Evolutionary conservation across 1,284 basidiomycete species (phyloP).

Genomic region (Porodaedalea pini): DNA sequence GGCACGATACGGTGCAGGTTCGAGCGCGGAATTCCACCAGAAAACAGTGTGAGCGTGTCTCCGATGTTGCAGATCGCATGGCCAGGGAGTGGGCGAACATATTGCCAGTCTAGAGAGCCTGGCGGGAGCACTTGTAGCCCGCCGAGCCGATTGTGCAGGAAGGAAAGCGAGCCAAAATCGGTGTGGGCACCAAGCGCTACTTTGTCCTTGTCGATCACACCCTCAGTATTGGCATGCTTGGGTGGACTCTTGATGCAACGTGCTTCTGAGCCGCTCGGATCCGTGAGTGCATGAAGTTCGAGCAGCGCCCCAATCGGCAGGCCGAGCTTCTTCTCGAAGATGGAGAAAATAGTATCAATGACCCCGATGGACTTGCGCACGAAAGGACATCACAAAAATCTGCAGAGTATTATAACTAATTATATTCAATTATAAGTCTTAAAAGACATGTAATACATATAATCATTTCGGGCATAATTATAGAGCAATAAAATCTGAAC

Average conservation of each 20-base stretch:
- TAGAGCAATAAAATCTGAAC: too few species aligned
- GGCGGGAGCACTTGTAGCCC: slow-evolving; percentile 70
- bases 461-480: too few species aligned
- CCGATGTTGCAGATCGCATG: slow-evolving; percentile 61
- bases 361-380: slow-evolving; percentile 54
- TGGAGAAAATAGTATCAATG: slow-evolving; percentile 48
- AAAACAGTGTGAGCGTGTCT: slow-evolving; percentile 55
- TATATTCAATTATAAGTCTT: too few species aligned
- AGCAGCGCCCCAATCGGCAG: slow-evolving; percentile 49
- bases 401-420: too few species aligned
- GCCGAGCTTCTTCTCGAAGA: slow-evolving; percentile 56
- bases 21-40: slow-evolving; percentile 54
- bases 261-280: slow-evolving; percentile 57
- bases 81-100: slow-evolving; percentile 58
- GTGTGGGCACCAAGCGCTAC: slow-evolving; percentile 50
- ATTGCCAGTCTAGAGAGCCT: slow-evolving; percentile 62
- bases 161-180: slow-evolving; percentile 50
- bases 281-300: slow-evolving; percentile 42
- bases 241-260: slow-evolving; percentile 53
- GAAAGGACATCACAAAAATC: too few species aligned
- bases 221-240: slow-evolving; percentile 20
- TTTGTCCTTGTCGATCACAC: slow-evolving; percentile 28
- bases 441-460: too few species aligned
- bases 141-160: slow-evolving; percentile 67
- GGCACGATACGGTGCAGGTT: slow-evolving; percentile 51